These are phyloP conservation scores for Rhynchosporium agropyri DNA, from an alignment of 2,329 filamentous ascomycete genomes.

Conservation along the genomic window DNA sequence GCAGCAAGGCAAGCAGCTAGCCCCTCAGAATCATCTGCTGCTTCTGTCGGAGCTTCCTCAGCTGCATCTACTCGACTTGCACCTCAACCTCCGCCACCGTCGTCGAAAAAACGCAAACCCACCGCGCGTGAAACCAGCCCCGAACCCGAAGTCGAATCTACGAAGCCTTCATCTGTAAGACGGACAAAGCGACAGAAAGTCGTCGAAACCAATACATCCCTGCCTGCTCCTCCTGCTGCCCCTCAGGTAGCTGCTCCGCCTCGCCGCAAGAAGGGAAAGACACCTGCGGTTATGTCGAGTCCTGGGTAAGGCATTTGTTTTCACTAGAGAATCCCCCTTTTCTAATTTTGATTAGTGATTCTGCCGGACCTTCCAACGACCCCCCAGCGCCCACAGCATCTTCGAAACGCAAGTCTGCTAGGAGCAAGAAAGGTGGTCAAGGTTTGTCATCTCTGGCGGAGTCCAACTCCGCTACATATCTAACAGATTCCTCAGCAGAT, in stretches of 20 bases:
- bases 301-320: constrained; percentile 58
- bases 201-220: constrained; percentile 49
- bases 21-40: constrained; percentile 42
- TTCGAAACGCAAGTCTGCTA: constrained; percentile 72
- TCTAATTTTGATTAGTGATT: constrained; percentile 53
- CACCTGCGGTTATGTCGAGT: constrained; percentile 69
- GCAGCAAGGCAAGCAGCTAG: constrained; percentile 85
- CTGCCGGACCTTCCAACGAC: constrained; percentile 65
- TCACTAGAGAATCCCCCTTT: constrained; percentile 22
- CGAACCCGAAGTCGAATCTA: constrained; percentile 43
- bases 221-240: constrained; percentile 44
- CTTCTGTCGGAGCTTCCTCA: constrained; percentile 45
- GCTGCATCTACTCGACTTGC: constrained; percentile 40
- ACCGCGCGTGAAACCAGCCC: constrained; percentile 56
- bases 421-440: constrained; percentile 67
- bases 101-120: constrained; percentile 77
- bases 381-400: constrained; percentile 58
- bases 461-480: constrained; percentile 44
- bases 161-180: constrained; percentile 51
- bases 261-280: constrained; percentile 64
- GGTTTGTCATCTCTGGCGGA: constrained; percentile 44
- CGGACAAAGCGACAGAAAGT: constrained; percentile 74
- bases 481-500: constrained; percentile 40
- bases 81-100: constrained; percentile 40
- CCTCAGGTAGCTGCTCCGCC: constrained; percentile 46